Evolutionary conservation across 1,139 yeast genomes (phyloP).

Genomic region (Candida sojae): DNA sequence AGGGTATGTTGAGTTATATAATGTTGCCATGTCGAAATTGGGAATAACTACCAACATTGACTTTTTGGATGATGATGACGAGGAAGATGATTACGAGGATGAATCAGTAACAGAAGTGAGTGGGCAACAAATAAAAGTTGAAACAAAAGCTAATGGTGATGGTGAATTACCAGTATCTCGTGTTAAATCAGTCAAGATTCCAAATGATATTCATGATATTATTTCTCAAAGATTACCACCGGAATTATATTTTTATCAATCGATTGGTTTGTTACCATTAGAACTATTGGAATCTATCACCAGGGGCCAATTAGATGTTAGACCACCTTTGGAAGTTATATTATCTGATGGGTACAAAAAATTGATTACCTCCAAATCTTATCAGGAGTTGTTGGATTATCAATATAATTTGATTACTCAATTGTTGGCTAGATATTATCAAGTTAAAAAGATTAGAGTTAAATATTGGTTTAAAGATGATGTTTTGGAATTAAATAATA

Average conservation of each 20-base stretch:
- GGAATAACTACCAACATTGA: constrained; percentile 27
- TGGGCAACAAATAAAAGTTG: constrained; percentile 3
- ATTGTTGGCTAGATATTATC: constrained; percentile 81
- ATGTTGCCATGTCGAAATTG: constrained; percentile 39
- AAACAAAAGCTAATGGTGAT: constrained; percentile 2
- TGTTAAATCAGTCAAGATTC: constrained; percentile 43
- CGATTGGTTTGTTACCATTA: constrained; percentile 72
- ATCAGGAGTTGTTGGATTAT: constrained; percentile 54
- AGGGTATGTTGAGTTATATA: constrained; percentile 69
- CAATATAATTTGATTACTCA: constrained; percentile 71
- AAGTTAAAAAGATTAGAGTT: constrained; percentile 65
- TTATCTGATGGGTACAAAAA: constrained; percentile 52
- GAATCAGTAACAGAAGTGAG: not conserved
- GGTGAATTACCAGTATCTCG: constrained; percentile 4
- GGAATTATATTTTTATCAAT: constrained; percentile 79
- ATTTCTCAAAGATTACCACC: constrained; percentile 87
- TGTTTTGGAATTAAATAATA: constrained; percentile 48
- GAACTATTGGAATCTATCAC: constrained; percentile 69
- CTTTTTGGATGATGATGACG: constrained; percentile 16
- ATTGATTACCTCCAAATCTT: constrained; percentile 48
- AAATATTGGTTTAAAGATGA: constrained; percentile 62
- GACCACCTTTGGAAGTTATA: constrained; percentile 73
- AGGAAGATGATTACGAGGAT: constrained; percentile 5
- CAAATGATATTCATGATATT: constrained; percentile 80
- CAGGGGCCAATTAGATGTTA: constrained; percentile 62